A percentile compares a stretch with the other conserved stretches of the same genome.
These are phyloP conservation scores for Cladosporium sp. DNA, from an alignment of 2,329 filamentous ascomycete genomes.

Conservation along the genomic window DNA sequence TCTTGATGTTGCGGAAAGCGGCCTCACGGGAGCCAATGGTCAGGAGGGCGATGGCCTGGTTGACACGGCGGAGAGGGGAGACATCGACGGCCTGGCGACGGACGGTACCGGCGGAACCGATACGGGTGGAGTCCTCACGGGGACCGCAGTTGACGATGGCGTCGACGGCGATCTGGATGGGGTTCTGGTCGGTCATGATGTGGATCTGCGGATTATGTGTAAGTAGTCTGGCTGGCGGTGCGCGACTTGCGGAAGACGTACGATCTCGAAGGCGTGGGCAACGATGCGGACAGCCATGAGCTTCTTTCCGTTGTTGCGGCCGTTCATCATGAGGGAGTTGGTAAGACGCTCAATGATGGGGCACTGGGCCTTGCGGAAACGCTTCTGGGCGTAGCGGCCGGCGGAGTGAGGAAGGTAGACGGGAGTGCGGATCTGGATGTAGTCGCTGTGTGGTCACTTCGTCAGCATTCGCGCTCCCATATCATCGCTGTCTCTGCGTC, in stretches of 20 bases:
- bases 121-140: slow-evolving; percentile 99
- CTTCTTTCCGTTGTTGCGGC: slow-evolving; percentile 99
- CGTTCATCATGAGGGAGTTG: slow-evolving; percentile 99
- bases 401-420: slow-evolving; percentile 99
- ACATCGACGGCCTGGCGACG: slow-evolving; percentile 99
- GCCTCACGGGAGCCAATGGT: slow-evolving; percentile 99
- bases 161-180: slow-evolving; percentile 98
- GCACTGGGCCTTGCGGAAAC: slow-evolving; percentile 99
- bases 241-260: slow-evolving; percentile 56
- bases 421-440: slow-evolving; percentile 98
- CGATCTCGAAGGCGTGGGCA: slow-evolving; percentile 98
- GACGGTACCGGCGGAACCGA: slow-evolving; percentile 98
- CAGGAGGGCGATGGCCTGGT: slow-evolving; percentile 98
- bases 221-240: slow-evolving; percentile 10
- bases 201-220: slow-evolving; percentile 68
- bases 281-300: slow-evolving; percentile 99
- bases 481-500: slow-evolving; percentile 7
- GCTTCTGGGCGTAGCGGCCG: slow-evolving; percentile 97
- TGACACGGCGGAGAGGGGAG: slow-evolving; percentile 97
- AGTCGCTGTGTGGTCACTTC: slow-evolving; percentile 69
- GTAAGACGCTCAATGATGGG: slow-evolving; percentile 99
- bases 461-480: slow-evolving; percentile 16
- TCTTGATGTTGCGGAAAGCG: slow-evolving; percentile 99
- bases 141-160: slow-evolving; percentile 99
- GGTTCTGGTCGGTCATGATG: slow-evolving; percentile 99